phyloP scores from a whole-genome alignment of 805 yeast genomes.

The Saccharomycopsis sp. region DNA sequence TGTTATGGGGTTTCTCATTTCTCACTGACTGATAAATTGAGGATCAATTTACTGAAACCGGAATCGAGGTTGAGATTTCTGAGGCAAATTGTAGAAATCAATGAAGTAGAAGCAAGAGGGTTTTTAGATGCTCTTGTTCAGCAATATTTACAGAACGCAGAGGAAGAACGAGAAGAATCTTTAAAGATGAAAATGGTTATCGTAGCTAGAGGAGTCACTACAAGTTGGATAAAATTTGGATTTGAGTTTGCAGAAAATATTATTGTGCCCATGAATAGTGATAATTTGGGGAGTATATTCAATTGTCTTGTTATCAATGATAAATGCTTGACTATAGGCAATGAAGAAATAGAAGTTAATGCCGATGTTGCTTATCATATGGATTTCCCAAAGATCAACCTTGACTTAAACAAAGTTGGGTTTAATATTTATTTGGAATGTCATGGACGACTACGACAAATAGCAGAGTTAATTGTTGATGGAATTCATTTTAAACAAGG shows the following conservation, averaged over 20 bases:
- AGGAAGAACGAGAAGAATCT: too few relatives aligned
- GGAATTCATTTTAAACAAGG: neutral
- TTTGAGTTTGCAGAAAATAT: neutral
- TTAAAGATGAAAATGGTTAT: neutral
- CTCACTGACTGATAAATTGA: neutral
- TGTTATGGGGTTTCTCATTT: neutral
- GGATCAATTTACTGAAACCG: neutral
- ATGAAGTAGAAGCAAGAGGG: neutral
- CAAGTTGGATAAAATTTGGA: neutral
- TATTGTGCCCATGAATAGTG: neutral
- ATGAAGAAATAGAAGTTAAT: neutral
- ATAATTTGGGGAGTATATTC: neutral
- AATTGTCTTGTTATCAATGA: neutral
- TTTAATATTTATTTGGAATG: neutral
- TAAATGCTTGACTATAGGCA: neutral
- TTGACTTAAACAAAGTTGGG: neutral
- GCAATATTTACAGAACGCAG: neutral
- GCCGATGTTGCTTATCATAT: neutral
- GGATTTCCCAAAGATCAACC: neutral
- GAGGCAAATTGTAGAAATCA: conserved; percentile 1
- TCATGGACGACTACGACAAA: neutral
- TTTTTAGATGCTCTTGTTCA: neutral
- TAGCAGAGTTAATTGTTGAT: neutral
- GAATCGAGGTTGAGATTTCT: neutral
- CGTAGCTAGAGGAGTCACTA: neutral